Evolutionary conservation across 75 land plant genomes (phyloP), one percentile per base, ranked within the genome.

Genomic region (Isoetes taiwanensis): DNA sequence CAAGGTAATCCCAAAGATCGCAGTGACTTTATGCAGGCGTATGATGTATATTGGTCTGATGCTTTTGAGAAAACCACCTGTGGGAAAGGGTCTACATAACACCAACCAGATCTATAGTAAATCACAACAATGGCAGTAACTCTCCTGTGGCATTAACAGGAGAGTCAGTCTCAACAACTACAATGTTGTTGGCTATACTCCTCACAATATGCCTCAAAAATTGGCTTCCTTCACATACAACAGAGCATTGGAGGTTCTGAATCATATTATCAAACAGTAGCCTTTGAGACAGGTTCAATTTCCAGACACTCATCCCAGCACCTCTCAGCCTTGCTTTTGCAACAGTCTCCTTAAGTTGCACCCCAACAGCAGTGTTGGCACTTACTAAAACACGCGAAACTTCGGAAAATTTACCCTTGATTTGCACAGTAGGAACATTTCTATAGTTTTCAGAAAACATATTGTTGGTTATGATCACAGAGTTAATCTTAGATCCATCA

Each of bases 401-500:
- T 5, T 60, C 4, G 3, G 40, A 43, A 62, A 90, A 90, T 0
- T 43, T 16, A 37, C 76, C 81, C 1, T 35, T 34, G 26, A 71
- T 61, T 34, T 75, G 53, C n/a, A 85, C 78, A 12, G 77, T 66
- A 21, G 68, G 35, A 41, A 55, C 38, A n/a, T 64, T 53, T 4
- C 64, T 66, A 0, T 38, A 34, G 17, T 29, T 30, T 1, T 91
- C 96, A 34, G 72, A 16, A 37, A 90, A 90, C 76, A 82, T 76
- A 64, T 86, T 86, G 54, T 80, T 67, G 0, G 70, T 76, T 32
- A 90, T 68, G 41, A 41, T 80, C 56, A 90, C 42, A n/a, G 79
- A 85, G 1, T 32, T 52, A 0, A 78, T 50, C n/a, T n/a, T n/a
- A n/a, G n/a, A n/a, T n/a, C n/a, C n/a, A n/a, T n/a, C n/a, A n/a